phyloP scores from a whole-genome alignment of 2,329 filamentous ascomycete species.

The Venturia asperata region DNA sequence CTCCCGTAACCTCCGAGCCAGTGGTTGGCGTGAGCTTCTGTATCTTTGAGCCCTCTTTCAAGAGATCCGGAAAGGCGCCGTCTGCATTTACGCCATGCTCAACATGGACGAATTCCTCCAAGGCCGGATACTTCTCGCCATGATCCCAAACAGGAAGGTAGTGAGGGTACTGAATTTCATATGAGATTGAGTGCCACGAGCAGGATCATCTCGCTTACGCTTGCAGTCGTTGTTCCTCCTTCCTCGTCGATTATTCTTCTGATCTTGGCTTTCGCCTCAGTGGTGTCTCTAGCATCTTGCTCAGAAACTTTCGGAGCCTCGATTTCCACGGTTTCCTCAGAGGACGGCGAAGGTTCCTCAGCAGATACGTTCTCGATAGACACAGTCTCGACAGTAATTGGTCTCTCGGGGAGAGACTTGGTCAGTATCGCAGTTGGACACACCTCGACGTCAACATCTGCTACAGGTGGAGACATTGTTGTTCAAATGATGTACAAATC shows the following conservation, averaged over 20 bases:
- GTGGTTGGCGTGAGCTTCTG: constrained; percentile 64
- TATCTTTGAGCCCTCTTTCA: constrained; percentile 45
- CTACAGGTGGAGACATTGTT: neutral
- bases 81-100: constrained; percentile 73
- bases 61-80: constrained; percentile 58
- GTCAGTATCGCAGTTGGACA: neutral
- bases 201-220: neutral
- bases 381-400: neutral
- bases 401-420: neutral
- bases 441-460: neutral
- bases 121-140: constrained; percentile 56
- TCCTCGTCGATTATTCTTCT: constrained; percentile 16
- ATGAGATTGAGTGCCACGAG: neutral
- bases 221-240: constrained; percentile 13
- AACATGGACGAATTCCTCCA: constrained; percentile 62
- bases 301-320: neutral
- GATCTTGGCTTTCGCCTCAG: constrained; percentile 2
- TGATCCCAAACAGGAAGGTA: constrained; percentile 68
- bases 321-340: neutral
- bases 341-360: neutral
- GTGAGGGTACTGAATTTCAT: constrained; percentile 53
- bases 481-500: neutral
- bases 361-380: neutral
- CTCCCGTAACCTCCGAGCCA: constrained; percentile 62
- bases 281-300: neutral